Evolutionary conservation across 345 rosid species (phyloP).

Genomic region (Sisymbrium irio): DNA sequence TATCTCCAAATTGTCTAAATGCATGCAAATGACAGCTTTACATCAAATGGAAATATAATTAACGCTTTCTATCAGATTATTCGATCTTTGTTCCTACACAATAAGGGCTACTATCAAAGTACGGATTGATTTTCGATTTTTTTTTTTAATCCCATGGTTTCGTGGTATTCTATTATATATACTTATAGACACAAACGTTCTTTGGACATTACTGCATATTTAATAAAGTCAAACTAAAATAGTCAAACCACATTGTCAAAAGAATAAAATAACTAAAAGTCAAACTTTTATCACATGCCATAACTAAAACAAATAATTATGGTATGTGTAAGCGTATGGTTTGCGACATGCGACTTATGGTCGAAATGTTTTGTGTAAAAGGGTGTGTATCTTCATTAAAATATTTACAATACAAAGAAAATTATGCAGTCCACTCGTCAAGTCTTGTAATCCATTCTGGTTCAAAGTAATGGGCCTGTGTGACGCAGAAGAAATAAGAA

Average conservation of each 20-base stretch:
- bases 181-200: background rate
- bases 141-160: background rate
- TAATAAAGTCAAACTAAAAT: background rate
- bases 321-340: conserved; percentile 5
- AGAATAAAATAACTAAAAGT: conserved; percentile 6
- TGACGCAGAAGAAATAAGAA: background rate
- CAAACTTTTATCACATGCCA: conserved; percentile 21
- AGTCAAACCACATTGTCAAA: conserved; percentile 3
- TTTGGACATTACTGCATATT: conserved; percentile 7
- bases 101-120: conserved; percentile 29
- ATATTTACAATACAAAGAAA: background rate
- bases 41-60: conserved; percentile 4
- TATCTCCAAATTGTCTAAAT: conserved; percentile 12
- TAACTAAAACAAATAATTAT: conserved; percentile 1
- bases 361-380: background rate
- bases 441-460: background rate
- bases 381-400: background rate
- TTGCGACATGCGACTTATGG: conserved; percentile 1
- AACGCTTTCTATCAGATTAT: background rate
- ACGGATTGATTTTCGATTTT: conserved; percentile 9
- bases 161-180: background rate
- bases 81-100: background rate
- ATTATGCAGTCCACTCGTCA: background rate
- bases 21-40: conserved; percentile 35
- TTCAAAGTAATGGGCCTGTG: background rate